Conservation (phyloP, 73 alveolate species). For the Paramecium octaurelia region DNA sequence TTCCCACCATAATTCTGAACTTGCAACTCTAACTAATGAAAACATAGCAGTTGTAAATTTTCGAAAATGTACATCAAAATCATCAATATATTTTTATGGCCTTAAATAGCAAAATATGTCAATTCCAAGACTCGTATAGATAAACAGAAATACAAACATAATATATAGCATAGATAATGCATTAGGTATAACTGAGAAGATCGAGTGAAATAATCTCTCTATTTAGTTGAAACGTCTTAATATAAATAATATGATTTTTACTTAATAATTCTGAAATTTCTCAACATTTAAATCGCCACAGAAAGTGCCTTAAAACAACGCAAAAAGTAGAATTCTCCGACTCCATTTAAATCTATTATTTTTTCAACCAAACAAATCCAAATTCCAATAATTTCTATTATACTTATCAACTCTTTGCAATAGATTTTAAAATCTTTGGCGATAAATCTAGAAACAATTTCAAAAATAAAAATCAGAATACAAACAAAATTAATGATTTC, state of each 20-base stretch:
- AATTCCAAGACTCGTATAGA: conserved; percentile 17
- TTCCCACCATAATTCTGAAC: conserved; percentile 34
- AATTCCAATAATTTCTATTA: background rate
- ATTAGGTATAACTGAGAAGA: conserved; percentile 21
- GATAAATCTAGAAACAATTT: background rate
- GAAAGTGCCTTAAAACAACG: conserved; percentile 11
- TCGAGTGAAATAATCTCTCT: conserved; percentile 33
- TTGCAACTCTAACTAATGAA: conserved; percentile 45
- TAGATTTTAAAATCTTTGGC: background rate
- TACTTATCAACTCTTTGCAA: background rate
- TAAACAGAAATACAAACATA: conserved; percentile 32
- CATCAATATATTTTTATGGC: conserved; percentile 7
- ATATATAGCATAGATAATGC: conserved; percentile 32
- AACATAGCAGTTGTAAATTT: conserved; percentile 50
- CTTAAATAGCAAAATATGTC: background rate
- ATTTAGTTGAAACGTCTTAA: conserved; percentile 8
- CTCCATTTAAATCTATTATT: background rate
- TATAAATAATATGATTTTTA: background rate
- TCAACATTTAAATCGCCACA: background rate
- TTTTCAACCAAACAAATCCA: conserved; percentile 6
- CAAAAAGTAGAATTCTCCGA: background rate
- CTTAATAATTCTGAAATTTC: conserved; percentile 28
- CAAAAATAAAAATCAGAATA: background rate
- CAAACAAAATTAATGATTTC: background rate
- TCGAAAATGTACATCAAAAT: conserved; percentile 34